phyloP scores from a whole-genome alignment of 2,329 filamentous ascomycete species.

The Niveomyces coronatus region DNA sequence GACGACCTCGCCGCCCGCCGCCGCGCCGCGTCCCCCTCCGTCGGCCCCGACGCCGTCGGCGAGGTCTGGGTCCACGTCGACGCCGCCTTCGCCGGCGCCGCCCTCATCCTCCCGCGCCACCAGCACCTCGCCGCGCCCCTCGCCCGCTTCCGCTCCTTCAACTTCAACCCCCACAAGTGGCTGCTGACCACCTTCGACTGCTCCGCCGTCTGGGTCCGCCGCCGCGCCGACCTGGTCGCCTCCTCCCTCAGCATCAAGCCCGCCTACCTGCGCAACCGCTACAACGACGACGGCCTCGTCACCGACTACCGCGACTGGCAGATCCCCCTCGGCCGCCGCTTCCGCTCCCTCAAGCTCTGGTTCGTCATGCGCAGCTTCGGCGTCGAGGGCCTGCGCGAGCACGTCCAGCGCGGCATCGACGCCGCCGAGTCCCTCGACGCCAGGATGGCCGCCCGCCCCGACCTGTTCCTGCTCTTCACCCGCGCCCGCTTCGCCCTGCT shows the following conservation, averaged over 20 bases:
- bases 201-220: slow-evolving; percentile 69
- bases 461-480: slow-evolving; percentile 68
- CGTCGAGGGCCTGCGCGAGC: slow-evolving; percentile 60
- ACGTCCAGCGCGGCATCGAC: slow-evolving; percentile 58
- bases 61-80: slow-evolving; percentile 88
- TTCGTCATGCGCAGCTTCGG: slow-evolving; percentile 84
- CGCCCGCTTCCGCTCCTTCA: slow-evolving; percentile 70
- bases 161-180: slow-evolving; percentile 98
- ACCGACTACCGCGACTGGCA: slow-evolving; percentile 98
- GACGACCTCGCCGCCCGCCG: slow-evolving; percentile 4
- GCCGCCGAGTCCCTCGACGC: slow-evolving; percentile 61
- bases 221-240: slow-evolving; percentile 60
- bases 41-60: slow-evolving; percentile 23
- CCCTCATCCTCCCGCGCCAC: slow-evolving; percentile 73
- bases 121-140: slow-evolving; percentile 56
- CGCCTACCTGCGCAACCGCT: slow-evolving; percentile 71
- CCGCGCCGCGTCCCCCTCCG: no score
- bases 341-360: slow-evolving; percentile 88
- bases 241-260: slow-evolving; percentile 70
- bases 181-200: slow-evolving; percentile 86
- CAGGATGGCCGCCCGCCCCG: slow-evolving; percentile 45
- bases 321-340: slow-evolving; percentile 81
- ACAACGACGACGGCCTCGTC: slow-evolving; percentile 71
- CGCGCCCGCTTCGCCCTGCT: slow-evolving; percentile 69
- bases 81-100: slow-evolving; percentile 82